Percentiles rank a stretch among this genome's conserved stretches.
These are phyloP conservation scores for Moesziomyces sp. DNA, from an alignment of 1,284 basidiomycete genomes.

Conservation along the genomic window DNA sequence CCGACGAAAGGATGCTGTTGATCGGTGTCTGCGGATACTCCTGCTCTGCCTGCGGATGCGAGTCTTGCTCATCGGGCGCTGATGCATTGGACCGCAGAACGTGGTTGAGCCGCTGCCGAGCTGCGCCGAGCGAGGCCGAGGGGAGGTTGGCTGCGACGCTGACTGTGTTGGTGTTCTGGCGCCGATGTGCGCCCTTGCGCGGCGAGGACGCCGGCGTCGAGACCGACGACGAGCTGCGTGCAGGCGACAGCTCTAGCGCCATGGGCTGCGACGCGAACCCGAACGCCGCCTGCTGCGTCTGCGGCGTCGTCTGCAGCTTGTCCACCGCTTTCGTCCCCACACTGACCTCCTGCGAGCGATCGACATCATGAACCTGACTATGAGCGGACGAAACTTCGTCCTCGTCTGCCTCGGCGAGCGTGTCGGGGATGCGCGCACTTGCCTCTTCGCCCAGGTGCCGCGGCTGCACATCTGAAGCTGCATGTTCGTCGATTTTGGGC, in stretches of 20 bases:
- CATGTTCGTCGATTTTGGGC: constrained; percentile 30
- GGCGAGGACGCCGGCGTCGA: constrained; percentile 41
- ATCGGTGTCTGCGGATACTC: constrained; percentile 18
- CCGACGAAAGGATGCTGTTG: constrained; percentile 19
- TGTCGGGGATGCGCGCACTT: constrained; percentile 21
- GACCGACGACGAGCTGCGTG: constrained; percentile 9
- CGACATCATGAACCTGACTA: not conserved
- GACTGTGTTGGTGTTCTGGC: constrained; percentile 39
- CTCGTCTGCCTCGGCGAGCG: constrained; percentile 22
- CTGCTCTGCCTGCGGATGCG: not conserved
- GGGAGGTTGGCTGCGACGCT: constrained; percentile 20
- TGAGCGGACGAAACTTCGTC: not conserved
- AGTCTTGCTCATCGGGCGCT: not conserved
- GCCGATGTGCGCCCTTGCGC: constrained; percentile 35
- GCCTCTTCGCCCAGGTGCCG: constrained; percentile 33
- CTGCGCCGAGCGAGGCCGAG: constrained; percentile 17
- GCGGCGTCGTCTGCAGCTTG: constrained; percentile 12
- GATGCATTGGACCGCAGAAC: constrained; percentile 1
- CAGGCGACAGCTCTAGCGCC: constrained; percentile 35
- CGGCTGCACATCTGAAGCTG: constrained; percentile 12
- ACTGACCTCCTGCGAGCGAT: not conserved
- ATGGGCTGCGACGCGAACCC: constrained; percentile 37
- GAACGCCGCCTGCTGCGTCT: constrained; percentile 12
- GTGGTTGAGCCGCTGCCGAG: constrained; percentile 19
- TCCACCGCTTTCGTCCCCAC: not conserved